These are phyloP conservation scores for Capronia americana DNA, from an alignment of 2,329 filamentous ascomycete genomes.

Conservation along the genomic window DNA sequence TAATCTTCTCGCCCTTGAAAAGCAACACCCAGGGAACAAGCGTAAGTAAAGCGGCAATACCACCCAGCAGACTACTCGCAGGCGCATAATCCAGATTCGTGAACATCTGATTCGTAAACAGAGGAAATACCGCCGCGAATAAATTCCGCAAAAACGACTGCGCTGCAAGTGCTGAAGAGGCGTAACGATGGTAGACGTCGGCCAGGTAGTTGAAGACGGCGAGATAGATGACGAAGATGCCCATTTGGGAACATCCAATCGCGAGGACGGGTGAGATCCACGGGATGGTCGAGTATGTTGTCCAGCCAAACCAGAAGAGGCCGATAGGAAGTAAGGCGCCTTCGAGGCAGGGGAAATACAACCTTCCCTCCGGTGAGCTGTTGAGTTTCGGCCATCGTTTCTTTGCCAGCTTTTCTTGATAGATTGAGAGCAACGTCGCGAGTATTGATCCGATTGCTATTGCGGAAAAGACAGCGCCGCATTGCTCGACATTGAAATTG, in stretches of 20 bases:
- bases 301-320: conserved; percentile 81
- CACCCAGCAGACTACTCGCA: conserved; percentile 77
- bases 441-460: conserved; percentile 72
- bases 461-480: conserved; percentile 75
- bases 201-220: conserved; percentile 93
- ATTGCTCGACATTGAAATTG: conserved; percentile 69
- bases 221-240: conserved; percentile 85
- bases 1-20: conserved; percentile 77
- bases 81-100: conserved; percentile 71
- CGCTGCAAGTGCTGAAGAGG: conserved; percentile 82
- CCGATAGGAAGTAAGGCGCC: conserved; percentile 77
- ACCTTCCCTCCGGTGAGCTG: conserved; percentile 71
- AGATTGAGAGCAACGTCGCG: conserved; percentile 72
- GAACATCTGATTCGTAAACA: conserved; percentile 78
- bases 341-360: conserved; percentile 84
- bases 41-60: conserved; percentile 70
- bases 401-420: conserved; percentile 63
- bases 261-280: conserved; percentile 76
- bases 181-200: conserved; percentile 84
- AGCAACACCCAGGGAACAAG: conserved; percentile 87
- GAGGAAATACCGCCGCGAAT: conserved; percentile 78
- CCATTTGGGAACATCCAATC: conserved; percentile 77
- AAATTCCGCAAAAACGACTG: conserved; percentile 88
- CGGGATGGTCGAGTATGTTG: conserved; percentile 59
- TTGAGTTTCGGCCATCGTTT: conserved; percentile 44